Evolutionary conservation across 345 rosid genomes (phyloP).

Genomic region (Anacardium occidentale): DNA sequence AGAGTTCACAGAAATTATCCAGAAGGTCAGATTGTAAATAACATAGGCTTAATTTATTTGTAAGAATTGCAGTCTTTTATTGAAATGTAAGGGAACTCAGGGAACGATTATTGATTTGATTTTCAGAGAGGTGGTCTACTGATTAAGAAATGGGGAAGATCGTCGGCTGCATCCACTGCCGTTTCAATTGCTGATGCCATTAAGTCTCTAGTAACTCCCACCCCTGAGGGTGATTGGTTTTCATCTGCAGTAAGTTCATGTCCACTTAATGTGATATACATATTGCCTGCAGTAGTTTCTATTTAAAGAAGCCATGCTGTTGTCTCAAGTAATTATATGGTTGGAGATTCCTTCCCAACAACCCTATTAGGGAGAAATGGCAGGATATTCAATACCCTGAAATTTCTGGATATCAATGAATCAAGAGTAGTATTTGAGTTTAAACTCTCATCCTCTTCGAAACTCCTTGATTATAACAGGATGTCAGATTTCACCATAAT

Average conservation of each 20-base stretch:
- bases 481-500: not conserved
- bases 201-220: slow-evolving; percentile 83
- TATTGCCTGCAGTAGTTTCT: not conserved
- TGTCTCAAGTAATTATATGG: not conserved
- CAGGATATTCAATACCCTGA: not conserved
- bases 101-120: slow-evolving; percentile 14
- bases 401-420: not conserved
- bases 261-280: not conserved
- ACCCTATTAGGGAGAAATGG: not conserved
- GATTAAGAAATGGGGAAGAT: slow-evolving; percentile 98
- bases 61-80: not conserved
- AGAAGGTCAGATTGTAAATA: slow-evolving; percentile 49
- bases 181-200: slow-evolving; percentile 91
- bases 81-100: not conserved
- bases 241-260: slow-evolving; percentile 76
- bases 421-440: not conserved
- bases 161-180: slow-evolving; percentile 97
- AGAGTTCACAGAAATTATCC: slow-evolving; percentile 89
- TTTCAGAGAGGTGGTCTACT: slow-evolving; percentile 89
- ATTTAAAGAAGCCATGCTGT: not conserved
- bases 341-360: not conserved
- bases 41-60: not conserved
- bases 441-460: not conserved
- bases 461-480: not conserved
- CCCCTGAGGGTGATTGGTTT: slow-evolving; percentile 97